phyloP scores from a whole-genome alignment of 768 basidiomycete genomes.

The Lentinula sp. region DNA sequence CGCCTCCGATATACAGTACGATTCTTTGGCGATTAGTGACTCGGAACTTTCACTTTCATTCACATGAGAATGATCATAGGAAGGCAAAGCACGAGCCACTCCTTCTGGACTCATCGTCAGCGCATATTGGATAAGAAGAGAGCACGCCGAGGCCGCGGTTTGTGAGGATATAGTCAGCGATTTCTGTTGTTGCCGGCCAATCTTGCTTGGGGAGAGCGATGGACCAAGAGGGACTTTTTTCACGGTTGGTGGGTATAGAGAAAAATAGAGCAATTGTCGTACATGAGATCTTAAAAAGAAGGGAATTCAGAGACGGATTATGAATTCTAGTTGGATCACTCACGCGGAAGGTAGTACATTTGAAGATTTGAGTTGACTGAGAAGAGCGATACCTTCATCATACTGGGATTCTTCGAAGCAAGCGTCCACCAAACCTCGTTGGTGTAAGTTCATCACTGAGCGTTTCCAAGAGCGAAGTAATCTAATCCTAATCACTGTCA shows the following conservation, averaged over 20 bases:
- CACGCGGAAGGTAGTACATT: slow-evolving; percentile 54
- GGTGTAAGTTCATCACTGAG: slow-evolving; percentile 39
- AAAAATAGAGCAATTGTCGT: slow-evolving; percentile 63
- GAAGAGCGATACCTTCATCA: slow-evolving; percentile 55
- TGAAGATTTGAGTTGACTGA: slow-evolving; percentile 58
- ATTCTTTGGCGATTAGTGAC: slow-evolving; percentile 51
- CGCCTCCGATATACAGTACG: slow-evolving; percentile 44
- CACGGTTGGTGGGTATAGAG: slow-evolving; percentile 49
- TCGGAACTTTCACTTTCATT: slow-evolving; percentile 33
- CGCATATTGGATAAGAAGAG: slow-evolving; percentile 49
- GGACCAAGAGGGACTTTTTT: slow-evolving; percentile 17
- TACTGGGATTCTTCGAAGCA: slow-evolving; percentile 77
- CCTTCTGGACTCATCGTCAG: slow-evolving; percentile 50
- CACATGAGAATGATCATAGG: slow-evolving; percentile 19
- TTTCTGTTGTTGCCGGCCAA: slow-evolving; percentile 25
- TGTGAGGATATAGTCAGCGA: slow-evolving; percentile 33
- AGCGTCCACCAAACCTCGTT: slow-evolving; percentile 57
- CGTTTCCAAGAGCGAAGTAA: neutral
- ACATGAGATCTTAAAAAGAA: slow-evolving; percentile 47
- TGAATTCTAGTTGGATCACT: slow-evolving; percentile 18
- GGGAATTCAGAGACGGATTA: neutral
- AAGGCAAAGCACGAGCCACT: slow-evolving; percentile 50
- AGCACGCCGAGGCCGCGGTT: slow-evolving; percentile 46
- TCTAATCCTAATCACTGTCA: too few relatives aligned
- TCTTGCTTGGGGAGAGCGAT: slow-evolving; percentile 44